These are phyloP conservation scores for Globisporangium orthogonon DNA, from an alignment of 352 stramenopile genomes.

Conservation along the genomic window DNA sequence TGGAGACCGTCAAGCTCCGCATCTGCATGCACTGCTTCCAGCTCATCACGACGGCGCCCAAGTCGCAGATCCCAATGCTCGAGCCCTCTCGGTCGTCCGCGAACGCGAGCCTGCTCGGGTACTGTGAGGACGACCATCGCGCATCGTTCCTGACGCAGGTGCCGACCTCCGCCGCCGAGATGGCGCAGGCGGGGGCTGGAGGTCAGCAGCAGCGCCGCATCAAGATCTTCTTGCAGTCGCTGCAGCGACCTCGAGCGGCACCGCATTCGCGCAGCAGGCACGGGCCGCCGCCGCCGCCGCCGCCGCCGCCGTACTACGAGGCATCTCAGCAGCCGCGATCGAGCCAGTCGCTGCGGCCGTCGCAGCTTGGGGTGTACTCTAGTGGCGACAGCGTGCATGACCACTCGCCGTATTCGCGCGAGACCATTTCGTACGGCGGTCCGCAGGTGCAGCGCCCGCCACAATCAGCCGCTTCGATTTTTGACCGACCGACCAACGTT, in stretches of 20 bases:
- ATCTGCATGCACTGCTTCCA: slow-evolving; percentile 87
- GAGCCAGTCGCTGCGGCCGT: slow-evolving; percentile 28
- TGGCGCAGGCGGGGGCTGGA: slow-evolving; percentile 5
- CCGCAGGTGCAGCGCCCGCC: slow-evolving; percentile 4
- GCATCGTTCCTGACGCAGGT: slow-evolving; percentile 55
- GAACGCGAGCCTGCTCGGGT: slow-evolving; percentile 55
- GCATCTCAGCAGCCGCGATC: slow-evolving; percentile 15
- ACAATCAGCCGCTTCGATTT: slow-evolving; percentile 41
- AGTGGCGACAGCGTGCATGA: slow-evolving; percentile 25
- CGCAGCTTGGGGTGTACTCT: slow-evolving; percentile 24
- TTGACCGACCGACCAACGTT: slow-evolving; percentile 40
- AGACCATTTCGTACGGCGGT: slow-evolving; percentile 24
- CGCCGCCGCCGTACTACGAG: slow-evolving; percentile 16
- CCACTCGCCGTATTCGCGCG: slow-evolving; percentile 19
- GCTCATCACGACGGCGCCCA: slow-evolving; percentile 57
- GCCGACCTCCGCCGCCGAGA: slow-evolving; percentile 13
- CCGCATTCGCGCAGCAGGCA: slow-evolving; percentile 17
- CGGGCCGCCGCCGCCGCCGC: background rate
- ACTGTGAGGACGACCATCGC: slow-evolving; percentile 53
- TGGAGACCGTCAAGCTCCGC: slow-evolving; percentile 63
- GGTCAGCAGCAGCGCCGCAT: slow-evolving; percentile 21
- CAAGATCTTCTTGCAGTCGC: slow-evolving; percentile 74
- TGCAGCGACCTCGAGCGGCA: slow-evolving; percentile 24
- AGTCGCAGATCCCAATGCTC: slow-evolving; percentile 37
- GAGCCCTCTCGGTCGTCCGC: slow-evolving; percentile 50